These are phyloP conservation scores for Nicotiana obtusifolia DNA, from an alignment of 257 asterid genomes.

Conservation along the genomic window DNA sequence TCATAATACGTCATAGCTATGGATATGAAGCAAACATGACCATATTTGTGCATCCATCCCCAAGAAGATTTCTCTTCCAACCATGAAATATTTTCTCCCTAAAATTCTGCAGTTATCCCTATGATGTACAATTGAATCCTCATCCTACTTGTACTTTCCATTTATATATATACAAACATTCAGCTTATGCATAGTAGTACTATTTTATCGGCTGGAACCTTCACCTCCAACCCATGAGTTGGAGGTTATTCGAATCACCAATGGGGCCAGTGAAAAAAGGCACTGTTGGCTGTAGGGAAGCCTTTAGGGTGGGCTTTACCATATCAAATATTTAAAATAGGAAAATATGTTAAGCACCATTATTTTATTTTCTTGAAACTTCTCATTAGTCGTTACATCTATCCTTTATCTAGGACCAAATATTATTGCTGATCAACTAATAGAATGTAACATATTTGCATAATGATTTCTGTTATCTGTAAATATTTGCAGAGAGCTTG, in stretches of 20 bases:
- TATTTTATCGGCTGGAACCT: not conserved
- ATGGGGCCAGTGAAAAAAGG: not conserved
- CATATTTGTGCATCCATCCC: not conserved
- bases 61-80: not conserved
- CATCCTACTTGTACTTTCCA: not conserved
- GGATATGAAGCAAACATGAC: not conserved
- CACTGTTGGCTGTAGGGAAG: not conserved
- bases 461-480: not conserved
- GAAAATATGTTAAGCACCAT: not conserved
- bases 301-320: not conserved
- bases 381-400: too few species aligned
- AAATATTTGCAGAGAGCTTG: not conserved
- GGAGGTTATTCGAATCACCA: not conserved
- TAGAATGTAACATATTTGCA: not conserved
- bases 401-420: not conserved
- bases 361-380: not conserved
- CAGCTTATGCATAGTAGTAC: not conserved
- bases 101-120: not conserved
- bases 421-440: not conserved
- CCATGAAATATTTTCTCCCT: not conserved
- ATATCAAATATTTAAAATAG: not conserved
- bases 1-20: not conserved
- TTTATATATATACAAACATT: not conserved
- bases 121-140: not conserved
- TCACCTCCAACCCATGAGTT: not conserved